A percentile compares a stretch with the other conserved stretches of the same genome.
phyloP scores from a whole-genome alignment of 2,329 filamentous ascomycete genomes.

The Fusarium sp. region DNA sequence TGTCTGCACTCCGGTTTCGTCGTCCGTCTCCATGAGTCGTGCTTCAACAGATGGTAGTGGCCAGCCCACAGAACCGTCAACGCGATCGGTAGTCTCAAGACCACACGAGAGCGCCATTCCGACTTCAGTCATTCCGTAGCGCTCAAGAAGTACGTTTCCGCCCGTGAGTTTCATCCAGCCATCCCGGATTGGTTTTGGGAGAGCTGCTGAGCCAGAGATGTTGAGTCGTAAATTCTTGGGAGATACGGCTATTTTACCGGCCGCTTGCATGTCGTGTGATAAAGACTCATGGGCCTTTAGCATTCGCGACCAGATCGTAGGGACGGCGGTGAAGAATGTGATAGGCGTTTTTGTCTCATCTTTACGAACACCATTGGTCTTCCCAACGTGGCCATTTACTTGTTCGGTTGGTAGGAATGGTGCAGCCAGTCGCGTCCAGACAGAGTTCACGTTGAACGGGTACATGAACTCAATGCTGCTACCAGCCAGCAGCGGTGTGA shows the following conservation, averaged over 20 bases:
- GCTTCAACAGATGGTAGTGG: conserved; percentile 88
- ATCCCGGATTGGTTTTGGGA: conserved; percentile 87
- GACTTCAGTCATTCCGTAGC: conserved; percentile 99
- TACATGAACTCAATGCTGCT: conserved; percentile 93
- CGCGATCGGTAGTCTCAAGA: conserved; percentile 78
- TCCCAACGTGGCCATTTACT: conserved; percentile 37
- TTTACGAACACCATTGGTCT: background rate
- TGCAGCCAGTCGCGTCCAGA: conserved; percentile 86
- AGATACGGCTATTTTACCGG: conserved; percentile 76
- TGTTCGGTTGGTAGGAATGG: conserved; percentile 70
- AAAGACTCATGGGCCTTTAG: conserved; percentile 77
- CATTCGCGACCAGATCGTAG: conserved; percentile 92
- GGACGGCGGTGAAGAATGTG: conserved; percentile 95
- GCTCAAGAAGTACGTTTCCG: conserved; percentile 91
- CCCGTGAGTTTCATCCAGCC: conserved; percentile 82
- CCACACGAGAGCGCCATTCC: conserved; percentile 98
- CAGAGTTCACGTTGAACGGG: conserved; percentile 86
- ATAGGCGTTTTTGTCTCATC: conserved; percentile 57
- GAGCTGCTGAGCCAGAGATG: conserved; percentile 93
- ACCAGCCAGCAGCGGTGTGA: conserved; percentile 88
- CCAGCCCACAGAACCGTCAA: conserved; percentile 95
- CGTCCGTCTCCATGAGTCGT: conserved; percentile 76
- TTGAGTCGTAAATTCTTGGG: conserved; percentile 85
- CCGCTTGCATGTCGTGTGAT: conserved; percentile 69
- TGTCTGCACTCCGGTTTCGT: conserved; percentile 70